Conservation (phyloP, 768 basidiomycete species). For the Rhizopogon salebrosus region DNA sequence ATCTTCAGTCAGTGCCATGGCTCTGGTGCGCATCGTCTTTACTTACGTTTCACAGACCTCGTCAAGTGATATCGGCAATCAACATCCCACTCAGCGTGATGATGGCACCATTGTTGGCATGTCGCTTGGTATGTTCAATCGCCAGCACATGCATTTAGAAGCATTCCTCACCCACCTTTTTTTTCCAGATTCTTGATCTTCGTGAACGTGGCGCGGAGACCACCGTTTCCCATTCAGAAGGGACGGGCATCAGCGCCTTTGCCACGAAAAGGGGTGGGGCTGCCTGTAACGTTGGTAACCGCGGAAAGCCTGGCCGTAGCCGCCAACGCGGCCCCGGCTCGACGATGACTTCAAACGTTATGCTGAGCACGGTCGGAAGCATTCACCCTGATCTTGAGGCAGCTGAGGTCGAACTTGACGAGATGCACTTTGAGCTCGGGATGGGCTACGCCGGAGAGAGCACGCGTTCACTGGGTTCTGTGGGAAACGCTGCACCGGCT, state of each 20-base stretch:
- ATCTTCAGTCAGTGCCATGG: slow-evolving; percentile 58
- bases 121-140: slow-evolving; percentile 52
- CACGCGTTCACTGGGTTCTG: slow-evolving; percentile 26
- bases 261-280: slow-evolving; percentile 52
- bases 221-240: slow-evolving; percentile 69
- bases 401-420: slow-evolving; percentile 53
- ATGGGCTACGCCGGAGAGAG: slow-evolving; percentile 48
- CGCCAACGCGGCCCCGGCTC: slow-evolving; percentile 48
- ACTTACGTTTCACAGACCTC: slow-evolving; percentile 45
- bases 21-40: not conserved
- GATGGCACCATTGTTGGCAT: slow-evolving; percentile 76
- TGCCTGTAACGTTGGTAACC: slow-evolving; percentile 17
- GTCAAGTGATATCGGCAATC: slow-evolving; percentile 77
- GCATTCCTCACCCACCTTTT: slow-evolving; percentile 1
- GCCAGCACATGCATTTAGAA: not conserved
- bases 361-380: slow-evolving; percentile 60
- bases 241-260: slow-evolving; percentile 62
- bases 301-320: slow-evolving; percentile 17
- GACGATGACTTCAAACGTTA: slow-evolving; percentile 55
- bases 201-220: slow-evolving; percentile 72
- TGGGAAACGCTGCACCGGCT: slow-evolving; percentile 39
- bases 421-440: slow-evolving; percentile 44
- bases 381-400: slow-evolving; percentile 49
- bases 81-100: slow-evolving; percentile 83
- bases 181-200: slow-evolving; percentile 68